Evolutionary conservation across 2,329 filamentous ascomycete genomes (phyloP).

Genomic region (Graphilbum ipis-grandicollis): DNA sequence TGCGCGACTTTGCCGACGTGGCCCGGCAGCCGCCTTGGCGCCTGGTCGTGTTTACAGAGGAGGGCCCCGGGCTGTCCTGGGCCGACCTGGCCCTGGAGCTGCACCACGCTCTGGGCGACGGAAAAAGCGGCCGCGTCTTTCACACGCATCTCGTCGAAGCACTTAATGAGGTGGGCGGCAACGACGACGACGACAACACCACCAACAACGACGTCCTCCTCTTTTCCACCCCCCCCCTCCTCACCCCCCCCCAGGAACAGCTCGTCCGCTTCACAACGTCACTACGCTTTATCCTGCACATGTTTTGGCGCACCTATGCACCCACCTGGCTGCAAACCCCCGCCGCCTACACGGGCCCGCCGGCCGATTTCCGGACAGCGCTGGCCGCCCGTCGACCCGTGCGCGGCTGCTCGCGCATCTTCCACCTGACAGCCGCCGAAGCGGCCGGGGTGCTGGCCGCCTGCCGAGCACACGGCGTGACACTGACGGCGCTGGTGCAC

Average conservation of each 20-base stretch:
- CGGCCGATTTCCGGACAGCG: slow-evolving; percentile 15
- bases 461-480: slow-evolving; percentile 23
- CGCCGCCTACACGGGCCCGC: slow-evolving; percentile 19
- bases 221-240: slow-evolving; percentile 14
- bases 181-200: background rate
- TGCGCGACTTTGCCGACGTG: slow-evolving; percentile 22
- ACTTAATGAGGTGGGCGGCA: slow-evolving; percentile 14
- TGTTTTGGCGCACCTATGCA: slow-evolving; percentile 18
- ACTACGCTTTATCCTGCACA: slow-evolving; percentile 20
- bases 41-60: slow-evolving; percentile 18
- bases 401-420: slow-evolving; percentile 16
- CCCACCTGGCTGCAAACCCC: too few species aligned
- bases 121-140: slow-evolving; percentile 28
- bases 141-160: slow-evolving; percentile 27
- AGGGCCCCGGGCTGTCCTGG: slow-evolving; percentile 10
- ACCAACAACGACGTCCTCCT: slow-evolving; percentile 11
- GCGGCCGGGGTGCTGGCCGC: slow-evolving; percentile 18
- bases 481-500: slow-evolving; percentile 31
- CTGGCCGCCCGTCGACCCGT: slow-evolving; percentile 10
- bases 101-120: slow-evolving; percentile 37
- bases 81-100: slow-evolving; percentile 27
- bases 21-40: slow-evolving; percentile 28
- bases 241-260: slow-evolving; percentile 23
- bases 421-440: slow-evolving; percentile 17
- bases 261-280: slow-evolving; percentile 22